Percentiles rank a stretch among this genome's conserved stretches.
These are phyloP conservation scores for Monosporascus sp. DNA, from an alignment of 2,329 filamentous ascomycete genomes.

Conservation along the genomic window DNA sequence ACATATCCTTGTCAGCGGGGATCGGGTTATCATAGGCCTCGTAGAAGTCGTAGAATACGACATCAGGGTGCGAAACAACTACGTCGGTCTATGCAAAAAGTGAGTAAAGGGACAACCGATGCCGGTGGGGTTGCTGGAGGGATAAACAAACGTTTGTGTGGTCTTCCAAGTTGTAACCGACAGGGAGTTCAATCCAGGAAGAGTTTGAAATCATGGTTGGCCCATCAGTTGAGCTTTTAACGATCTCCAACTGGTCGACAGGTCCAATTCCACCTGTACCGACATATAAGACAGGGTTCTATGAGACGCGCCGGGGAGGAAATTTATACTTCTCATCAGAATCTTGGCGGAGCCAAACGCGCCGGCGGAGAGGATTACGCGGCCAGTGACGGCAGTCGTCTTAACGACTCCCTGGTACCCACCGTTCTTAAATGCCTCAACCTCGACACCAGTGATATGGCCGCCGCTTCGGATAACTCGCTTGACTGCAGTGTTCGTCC, in stretches of 20 bases:
- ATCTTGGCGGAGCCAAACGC: slow-evolving; percentile 66
- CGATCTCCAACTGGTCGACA: slow-evolving; percentile 49
- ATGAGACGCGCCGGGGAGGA: no score
- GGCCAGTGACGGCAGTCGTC: slow-evolving; percentile 52
- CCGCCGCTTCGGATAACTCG: slow-evolving; percentile 60
- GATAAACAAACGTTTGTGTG: slow-evolving; percentile 38
- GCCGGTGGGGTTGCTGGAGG: no score
- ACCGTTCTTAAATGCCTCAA: slow-evolving; percentile 48
- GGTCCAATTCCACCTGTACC: slow-evolving; percentile 53
- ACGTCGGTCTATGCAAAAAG: slow-evolving; percentile 36
- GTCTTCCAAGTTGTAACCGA: slow-evolving; percentile 55
- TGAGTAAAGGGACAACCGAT: not conserved
- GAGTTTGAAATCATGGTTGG: slow-evolving; percentile 43
- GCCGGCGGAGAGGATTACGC: slow-evolving; percentile 64
- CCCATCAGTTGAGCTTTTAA: slow-evolving; percentile 45
- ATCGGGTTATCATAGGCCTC: slow-evolving; percentile 49
- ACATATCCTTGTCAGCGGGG: slow-evolving; percentile 34
- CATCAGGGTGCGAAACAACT: slow-evolving; percentile 37
- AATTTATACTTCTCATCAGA: slow-evolving; percentile 50
- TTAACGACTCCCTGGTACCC: slow-evolving; percentile 57
- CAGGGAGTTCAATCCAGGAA: slow-evolving; percentile 54
- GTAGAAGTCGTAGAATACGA: slow-evolving; percentile 61
- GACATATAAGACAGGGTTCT: no score
- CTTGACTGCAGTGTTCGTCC: slow-evolving; percentile 61
- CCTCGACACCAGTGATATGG: slow-evolving; percentile 61